Conservation (phyloP, 495 filamentous ascomycete genomes). For the Parathielavia hyrcaniae region DNA sequence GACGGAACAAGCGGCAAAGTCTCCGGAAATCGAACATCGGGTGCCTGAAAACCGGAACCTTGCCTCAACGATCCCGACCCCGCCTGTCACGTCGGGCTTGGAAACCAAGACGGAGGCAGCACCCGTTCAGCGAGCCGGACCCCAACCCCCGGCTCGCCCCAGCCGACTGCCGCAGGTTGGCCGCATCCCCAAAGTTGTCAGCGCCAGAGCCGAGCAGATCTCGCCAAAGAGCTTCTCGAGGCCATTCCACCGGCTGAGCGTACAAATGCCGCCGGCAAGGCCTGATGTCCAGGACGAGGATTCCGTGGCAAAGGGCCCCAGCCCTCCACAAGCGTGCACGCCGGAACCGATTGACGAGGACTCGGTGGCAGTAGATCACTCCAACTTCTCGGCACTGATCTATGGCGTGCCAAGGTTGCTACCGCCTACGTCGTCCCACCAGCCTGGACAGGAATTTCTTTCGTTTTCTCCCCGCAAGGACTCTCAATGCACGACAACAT, state of each 20-base stretch:
- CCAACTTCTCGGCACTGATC: slow-evolving; percentile 24
- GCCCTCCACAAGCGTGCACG: slow-evolving; percentile 37
- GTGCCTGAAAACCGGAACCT: neutral
- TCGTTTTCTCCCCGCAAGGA: slow-evolving; percentile 64
- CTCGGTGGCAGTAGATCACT: slow-evolving; percentile 17
- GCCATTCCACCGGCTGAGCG: slow-evolving; percentile 45
- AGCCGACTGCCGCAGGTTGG: slow-evolving; percentile 70
- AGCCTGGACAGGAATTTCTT: slow-evolving; percentile 51
- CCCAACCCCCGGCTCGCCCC: slow-evolving; percentile 27
- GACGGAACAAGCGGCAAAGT: neutral
- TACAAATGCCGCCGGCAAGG: slow-evolving; percentile 20
- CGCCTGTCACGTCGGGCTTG: neutral
- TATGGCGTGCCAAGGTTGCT: slow-evolving; percentile 19
- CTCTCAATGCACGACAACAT: slow-evolving; percentile 58
- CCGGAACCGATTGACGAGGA: slow-evolving; percentile 32
- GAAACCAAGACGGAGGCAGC: neutral
- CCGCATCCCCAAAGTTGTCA: slow-evolving; percentile 83
- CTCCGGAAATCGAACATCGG: neutral
- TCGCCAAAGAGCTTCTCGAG: slow-evolving; percentile 80
- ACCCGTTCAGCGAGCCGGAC: slow-evolving; percentile 2
- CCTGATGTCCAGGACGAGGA: slow-evolving; percentile 30
- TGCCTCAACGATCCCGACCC: neutral
- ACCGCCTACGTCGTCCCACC: slow-evolving; percentile 18
- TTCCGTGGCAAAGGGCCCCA: slow-evolving; percentile 45
- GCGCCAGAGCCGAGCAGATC: slow-evolving; percentile 61